Percentiles rank a stretch among this genome's conserved stretches.
Conservation (phyloP, 495 filamentous ascomycete species). For the Tirmania nivea region DNA sequence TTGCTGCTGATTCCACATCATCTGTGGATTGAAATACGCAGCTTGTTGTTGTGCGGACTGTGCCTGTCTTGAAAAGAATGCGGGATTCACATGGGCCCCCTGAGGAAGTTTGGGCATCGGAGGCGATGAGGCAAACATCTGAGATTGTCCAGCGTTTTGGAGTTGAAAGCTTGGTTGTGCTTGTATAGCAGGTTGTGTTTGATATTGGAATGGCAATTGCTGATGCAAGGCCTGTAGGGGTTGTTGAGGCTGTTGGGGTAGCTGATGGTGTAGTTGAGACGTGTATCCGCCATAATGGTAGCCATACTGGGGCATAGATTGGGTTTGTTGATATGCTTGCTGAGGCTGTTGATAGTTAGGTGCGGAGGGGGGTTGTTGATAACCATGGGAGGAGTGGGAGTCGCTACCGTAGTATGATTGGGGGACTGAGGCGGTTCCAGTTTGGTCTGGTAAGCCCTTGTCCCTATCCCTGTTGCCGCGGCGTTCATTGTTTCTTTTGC, state of each 20-base stretch:
- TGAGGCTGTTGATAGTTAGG: no score
- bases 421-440: no score
- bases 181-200: constrained; percentile 18
- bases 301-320: not conserved
- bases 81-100: constrained; percentile 42
- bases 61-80: constrained; percentile 32
- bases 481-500: not conserved
- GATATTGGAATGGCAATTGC: constrained; percentile 13
- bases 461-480: not conserved
- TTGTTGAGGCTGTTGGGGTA: constrained; percentile 19
- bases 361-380: no score
- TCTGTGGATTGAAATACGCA: constrained; percentile 1
- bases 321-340: no score
- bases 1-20: constrained; percentile 22
- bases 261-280: constrained; percentile 4
- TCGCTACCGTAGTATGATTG: no score
- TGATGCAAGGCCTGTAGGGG: constrained; percentile 8
- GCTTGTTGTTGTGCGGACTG: constrained; percentile 11
- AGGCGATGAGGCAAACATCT: constrained; percentile 3
- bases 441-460: no score
- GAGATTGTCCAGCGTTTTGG: not conserved
- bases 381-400: no score
- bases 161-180: not conserved
- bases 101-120: constrained; percentile 11
- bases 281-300: not conserved